Evolutionary conservation across 2,329 filamentous ascomycete species (phyloP).

Genomic region (Colletotrichum destructivum): DNA sequence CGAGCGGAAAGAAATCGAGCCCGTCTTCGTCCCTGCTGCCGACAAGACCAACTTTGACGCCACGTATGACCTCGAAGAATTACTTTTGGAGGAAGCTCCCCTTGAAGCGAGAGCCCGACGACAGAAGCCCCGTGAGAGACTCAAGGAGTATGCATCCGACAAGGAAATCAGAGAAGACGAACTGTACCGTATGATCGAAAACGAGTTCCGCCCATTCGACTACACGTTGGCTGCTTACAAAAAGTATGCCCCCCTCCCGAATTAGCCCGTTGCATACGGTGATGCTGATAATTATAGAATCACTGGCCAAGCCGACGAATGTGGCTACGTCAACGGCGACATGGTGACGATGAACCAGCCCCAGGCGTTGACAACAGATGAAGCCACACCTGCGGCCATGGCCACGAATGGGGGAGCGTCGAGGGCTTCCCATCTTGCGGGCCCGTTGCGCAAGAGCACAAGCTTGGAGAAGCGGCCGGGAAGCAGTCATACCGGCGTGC

Average conservation of each 20-base stretch:
- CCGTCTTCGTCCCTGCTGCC: slow-evolving; percentile 92
- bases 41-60: slow-evolving; percentile 99
- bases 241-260: slow-evolving; percentile 66
- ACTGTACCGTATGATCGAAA: slow-evolving; percentile 93
- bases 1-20: slow-evolving; percentile 89
- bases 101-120: slow-evolving; percentile 92
- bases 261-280: no score
- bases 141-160: slow-evolving; percentile 94
- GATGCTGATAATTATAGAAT: slow-evolving; percentile 38
- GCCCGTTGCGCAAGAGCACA: slow-evolving; percentile 36
- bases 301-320: slow-evolving; percentile 34
- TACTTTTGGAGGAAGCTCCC: slow-evolving; percentile 93
- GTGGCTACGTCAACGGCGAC: slow-evolving; percentile 35
- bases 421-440: slow-evolving; percentile 38
- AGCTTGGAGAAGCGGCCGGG: slow-evolving; percentile 35
- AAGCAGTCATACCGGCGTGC: slow-evolving; percentile 44
- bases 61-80: slow-evolving; percentile 95
- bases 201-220: slow-evolving; percentile 94
- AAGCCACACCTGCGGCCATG: slow-evolving; percentile 59
- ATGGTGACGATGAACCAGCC: slow-evolving; percentile 46
- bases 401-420: slow-evolving; percentile 44
- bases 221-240: slow-evolving; percentile 88
- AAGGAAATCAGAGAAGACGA: slow-evolving; percentile 97
- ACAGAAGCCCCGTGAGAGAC: slow-evolving; percentile 91
- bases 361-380: slow-evolving; percentile 68